Conservation (phyloP, 352 stramenopile species). For the Labyrinthula sp. region DNA sequence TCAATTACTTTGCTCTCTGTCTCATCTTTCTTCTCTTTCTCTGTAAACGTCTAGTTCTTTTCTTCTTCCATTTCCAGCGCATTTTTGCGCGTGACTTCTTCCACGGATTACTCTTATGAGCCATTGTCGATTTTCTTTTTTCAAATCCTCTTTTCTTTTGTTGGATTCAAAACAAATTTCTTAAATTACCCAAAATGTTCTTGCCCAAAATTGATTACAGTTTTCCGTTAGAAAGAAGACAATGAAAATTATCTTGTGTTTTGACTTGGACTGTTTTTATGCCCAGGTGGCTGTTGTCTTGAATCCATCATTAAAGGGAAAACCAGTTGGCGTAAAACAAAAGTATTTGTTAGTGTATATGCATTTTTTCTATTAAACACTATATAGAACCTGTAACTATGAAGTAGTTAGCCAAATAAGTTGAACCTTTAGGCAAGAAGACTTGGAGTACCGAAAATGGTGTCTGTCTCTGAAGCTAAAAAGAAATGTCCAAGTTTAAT, state of each 20-base stretch:
- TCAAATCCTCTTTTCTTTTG: too few relatives aligned
- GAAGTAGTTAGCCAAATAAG: too few relatives aligned
- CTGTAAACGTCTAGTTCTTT: slow-evolving; percentile 86
- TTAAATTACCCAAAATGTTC: too few relatives aligned
- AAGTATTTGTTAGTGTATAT: slow-evolving; percentile 38
- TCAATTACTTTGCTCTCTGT: slow-evolving; percentile 93
- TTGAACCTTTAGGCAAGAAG: slow-evolving; percentile 36
- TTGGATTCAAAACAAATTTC: too few relatives aligned
- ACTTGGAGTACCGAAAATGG: slow-evolving; percentile 33
- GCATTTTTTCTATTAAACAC: too few relatives aligned
- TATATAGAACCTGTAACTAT: too few relatives aligned
- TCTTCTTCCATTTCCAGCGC: slow-evolving; percentile 53
- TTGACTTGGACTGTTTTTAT: slow-evolving; percentile 34
- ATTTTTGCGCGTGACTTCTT: slow-evolving; percentile 29
- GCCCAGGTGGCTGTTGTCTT: slow-evolving; percentile 30
- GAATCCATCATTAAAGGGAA: slow-evolving; percentile 26
- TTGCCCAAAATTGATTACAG: too few relatives aligned
- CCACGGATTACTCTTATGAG: slow-evolving; percentile 30
- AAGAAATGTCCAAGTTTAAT: slow-evolving; percentile 31
- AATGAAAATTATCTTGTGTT: too few relatives aligned
- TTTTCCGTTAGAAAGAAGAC: too few relatives aligned
- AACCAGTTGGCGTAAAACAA: slow-evolving; percentile 33
- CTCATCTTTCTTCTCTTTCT: slow-evolving; percentile 96
- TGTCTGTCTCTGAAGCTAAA: slow-evolving; percentile 29
- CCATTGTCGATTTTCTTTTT: too few relatives aligned